phyloP scores from a whole-genome alignment of 2,329 filamentous ascomycete genomes.

The Claviceps sp. region DNA sequence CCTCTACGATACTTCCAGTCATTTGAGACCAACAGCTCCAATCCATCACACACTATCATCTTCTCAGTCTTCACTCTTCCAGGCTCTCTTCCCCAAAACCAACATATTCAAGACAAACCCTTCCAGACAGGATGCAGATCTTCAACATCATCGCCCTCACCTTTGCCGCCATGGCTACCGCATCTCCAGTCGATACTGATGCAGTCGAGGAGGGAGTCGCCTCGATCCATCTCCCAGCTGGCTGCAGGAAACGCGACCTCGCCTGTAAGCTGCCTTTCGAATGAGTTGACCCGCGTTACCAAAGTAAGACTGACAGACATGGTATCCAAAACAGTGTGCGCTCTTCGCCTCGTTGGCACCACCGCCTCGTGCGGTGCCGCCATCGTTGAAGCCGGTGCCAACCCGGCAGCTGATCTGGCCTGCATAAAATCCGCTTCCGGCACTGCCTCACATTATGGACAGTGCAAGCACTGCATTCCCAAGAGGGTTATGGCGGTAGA shows the following conservation, averaged over 20 bases:
- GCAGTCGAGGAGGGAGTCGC: too few relatives aligned
- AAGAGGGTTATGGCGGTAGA: not conserved
- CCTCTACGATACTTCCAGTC: too few relatives aligned
- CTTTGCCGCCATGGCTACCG: too few relatives aligned
- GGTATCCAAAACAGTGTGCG: not conserved
- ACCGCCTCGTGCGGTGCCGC: not conserved
- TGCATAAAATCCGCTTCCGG: not conserved
- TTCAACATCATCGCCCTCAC: too few relatives aligned
- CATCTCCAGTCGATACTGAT: too few relatives aligned
- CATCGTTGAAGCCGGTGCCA: not conserved
- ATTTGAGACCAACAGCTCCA: too few relatives aligned
- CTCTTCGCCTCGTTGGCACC: not conserved
- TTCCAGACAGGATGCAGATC: too few relatives aligned
- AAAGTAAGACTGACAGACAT: not conserved
- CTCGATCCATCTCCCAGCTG: too few relatives aligned
- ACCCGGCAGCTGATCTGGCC: not conserved
- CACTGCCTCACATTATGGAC: not conserved
- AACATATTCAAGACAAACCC: too few relatives aligned
- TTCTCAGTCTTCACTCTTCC: too few relatives aligned
- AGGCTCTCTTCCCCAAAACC: too few relatives aligned
- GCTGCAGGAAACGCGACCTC: not conserved
- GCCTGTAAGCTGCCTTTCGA: not conserved
- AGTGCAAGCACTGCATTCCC: not conserved
- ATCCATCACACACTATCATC: too few relatives aligned
- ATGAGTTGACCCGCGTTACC: not conserved